Base-by-base conservation (phyloP, 2,329 filamentous ascomycete species). In the Cordyceps pruinosa region DNA sequence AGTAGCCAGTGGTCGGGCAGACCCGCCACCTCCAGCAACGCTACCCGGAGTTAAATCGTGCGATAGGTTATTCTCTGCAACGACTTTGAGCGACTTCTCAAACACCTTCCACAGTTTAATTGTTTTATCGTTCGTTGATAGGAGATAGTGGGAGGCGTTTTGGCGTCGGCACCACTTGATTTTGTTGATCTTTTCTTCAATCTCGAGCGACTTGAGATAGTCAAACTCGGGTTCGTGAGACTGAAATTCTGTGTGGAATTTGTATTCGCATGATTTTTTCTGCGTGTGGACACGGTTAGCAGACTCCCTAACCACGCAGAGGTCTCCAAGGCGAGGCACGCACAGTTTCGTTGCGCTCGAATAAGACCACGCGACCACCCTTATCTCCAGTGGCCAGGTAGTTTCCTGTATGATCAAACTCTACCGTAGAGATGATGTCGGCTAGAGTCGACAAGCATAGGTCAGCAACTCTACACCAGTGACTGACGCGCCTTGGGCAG, bases 251-350 rank as follows among this genome's bases (percentile, higher is more conserved):
- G 94, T 99, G 75, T 99, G 94, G 74, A 99, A 99, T 75, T 97
- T 99, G 82, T 99, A 99, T 75, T 99, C 94, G 84, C 94, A 99
- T 51, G 94, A 97, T 85, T 97, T 99, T 86, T 99, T 97, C 92
- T 97, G 69, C 60, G 42, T 35, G 30, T 28, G n/a, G 49, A 44
- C 37, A 45, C 46, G 49, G 66, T 78, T 66, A 77, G 73, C 34
- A 48, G 39, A 21, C 21, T 46, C 37, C 45, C 42, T 34, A 35
- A 51, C 41, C 19, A 54, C 2, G 32, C 35, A 15, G 35, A 19
- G 23, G 58, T 13, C 21, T 26, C 19, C 35, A 45, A 32, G 46
- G 34, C 54, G 53, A 48, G 58, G 50, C 44, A 68, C 85, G 70
- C 78, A 96, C 92, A 70, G 93, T 97, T 76, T 97, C 94, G 69